phyloP scores from a whole-genome alignment of 306 rosid species.

The Lagenaria siceraria region DNA sequence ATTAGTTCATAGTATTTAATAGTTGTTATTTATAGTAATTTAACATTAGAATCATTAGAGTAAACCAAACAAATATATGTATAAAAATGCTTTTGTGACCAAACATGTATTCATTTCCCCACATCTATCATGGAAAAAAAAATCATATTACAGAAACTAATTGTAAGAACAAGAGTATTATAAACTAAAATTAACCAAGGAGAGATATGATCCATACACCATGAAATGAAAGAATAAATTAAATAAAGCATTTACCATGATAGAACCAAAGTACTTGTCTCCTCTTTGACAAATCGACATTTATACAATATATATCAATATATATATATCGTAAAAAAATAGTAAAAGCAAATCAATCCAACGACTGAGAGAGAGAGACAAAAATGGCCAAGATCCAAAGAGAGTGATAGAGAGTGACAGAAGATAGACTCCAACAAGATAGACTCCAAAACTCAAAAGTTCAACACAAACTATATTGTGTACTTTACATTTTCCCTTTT shows the following conservation, averaged over 20 bases:
- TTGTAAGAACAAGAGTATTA: too few relatives aligned
- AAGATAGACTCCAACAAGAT: background rate
- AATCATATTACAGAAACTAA: too few relatives aligned
- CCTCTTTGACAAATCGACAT: background rate
- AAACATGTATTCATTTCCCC: too few relatives aligned
- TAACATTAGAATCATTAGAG: too few relatives aligned
- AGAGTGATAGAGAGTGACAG: background rate
- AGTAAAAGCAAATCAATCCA: background rate
- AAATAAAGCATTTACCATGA: background rate
- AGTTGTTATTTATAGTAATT: too few relatives aligned
- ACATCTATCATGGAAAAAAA: too few relatives aligned
- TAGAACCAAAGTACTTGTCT: background rate
- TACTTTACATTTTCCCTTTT: background rate
- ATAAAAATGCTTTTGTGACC: too few relatives aligned
- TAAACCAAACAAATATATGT: too few relatives aligned
- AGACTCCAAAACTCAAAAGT: background rate
- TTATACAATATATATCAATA: background rate
- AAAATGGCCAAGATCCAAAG: background rate
- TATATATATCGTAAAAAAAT: background rate
- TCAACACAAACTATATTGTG: background rate
- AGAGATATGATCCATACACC: too few relatives aligned
- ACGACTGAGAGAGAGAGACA: background rate
- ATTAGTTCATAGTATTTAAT: too few relatives aligned
- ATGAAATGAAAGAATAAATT: too few relatives aligned
- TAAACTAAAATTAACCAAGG: too few relatives aligned